phyloP scores from a whole-genome alignment of 1,284 basidiomycete species.

The Rhodotorula sp. region DNA sequence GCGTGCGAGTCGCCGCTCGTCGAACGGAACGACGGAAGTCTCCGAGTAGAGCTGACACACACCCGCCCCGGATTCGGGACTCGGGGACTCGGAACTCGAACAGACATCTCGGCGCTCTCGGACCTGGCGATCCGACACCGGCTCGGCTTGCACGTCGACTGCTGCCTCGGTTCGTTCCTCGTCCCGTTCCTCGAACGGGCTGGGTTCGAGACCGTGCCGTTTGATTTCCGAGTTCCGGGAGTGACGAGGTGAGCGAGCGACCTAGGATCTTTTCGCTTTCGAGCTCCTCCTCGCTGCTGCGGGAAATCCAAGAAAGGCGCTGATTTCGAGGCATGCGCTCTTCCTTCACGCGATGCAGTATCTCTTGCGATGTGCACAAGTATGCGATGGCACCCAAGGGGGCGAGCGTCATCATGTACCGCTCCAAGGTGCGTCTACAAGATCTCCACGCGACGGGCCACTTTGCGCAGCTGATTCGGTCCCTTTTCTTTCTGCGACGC shows the following conservation, averaged over 20 bases:
- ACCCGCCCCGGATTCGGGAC: too few relatives aligned
- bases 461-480: background rate
- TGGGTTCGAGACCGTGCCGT: slow-evolving; percentile 51
- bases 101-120: slow-evolving; percentile 80
- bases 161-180: slow-evolving; percentile 88
- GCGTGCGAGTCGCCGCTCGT: too few relatives aligned
- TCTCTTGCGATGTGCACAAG: slow-evolving; percentile 76
- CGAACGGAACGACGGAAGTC: too few relatives aligned
- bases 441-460: background rate
- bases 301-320: slow-evolving; percentile 45
- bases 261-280: background rate
- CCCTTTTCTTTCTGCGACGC: background rate
- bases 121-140: slow-evolving; percentile 71
- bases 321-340: background rate
- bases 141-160: slow-evolving; percentile 80
- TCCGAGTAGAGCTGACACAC: too few relatives aligned
- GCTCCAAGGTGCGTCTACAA: slow-evolving; percentile 41
- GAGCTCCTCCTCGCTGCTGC: slow-evolving; percentile 59
- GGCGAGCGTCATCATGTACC: slow-evolving; percentile 92
- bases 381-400: slow-evolving; percentile 60
- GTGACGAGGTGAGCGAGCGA: slow-evolving; percentile 58
- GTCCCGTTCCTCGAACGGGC: slow-evolving; percentile 76
- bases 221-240: slow-evolving; percentile 85
- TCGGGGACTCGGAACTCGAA: slow-evolving; percentile 47
- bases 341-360: slow-evolving; percentile 13